Evolutionary conservation across 176 grass and related monocot genomes (phyloP), one percentile per base, ranked within the genome.

Genomic region (Tillandsia fasciculata): DNA sequence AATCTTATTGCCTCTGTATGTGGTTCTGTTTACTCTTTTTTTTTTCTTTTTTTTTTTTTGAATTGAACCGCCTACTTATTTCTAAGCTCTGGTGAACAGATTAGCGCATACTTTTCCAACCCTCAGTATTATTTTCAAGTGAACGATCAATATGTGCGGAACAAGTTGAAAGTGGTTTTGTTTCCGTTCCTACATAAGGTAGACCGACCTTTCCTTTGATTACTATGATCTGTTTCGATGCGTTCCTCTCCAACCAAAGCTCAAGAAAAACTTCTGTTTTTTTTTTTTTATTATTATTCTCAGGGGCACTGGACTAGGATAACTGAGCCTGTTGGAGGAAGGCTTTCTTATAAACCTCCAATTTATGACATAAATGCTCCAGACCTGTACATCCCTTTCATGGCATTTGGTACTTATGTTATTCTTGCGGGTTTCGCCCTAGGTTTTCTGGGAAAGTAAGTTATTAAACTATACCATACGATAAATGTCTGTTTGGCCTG

Each of bases 51-150:
- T 20, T 20, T 20, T 20, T 20, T 20, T 33, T 33, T 5, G 29
- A 5, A 33, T 33, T 33, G 29, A 33, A 33, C 29, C 0, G 5
- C 27, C 2, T 12, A 8, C 12, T 50, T 12, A 24, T 74, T 15
- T 3, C 3, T 78, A 49, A 17, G 26, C 80, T 3, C 57, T 3
- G 51, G 75, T 15, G 72, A 70, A 70, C 83, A 96, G 92, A 87
- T 96, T 50, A 83, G 67, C 68, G 74, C 78, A 52, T 85, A 92
- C 70, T 87, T 92, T 33, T 96, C 92, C 70, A 87, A 96, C 27
- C 92, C 86, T 0, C 92, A 96, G 50, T 96, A 96, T 69, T 96
- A 96, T 71, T 92, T 96, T 78, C 89, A 96, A 83, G 92, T 96
- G 52, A 96, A 96, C 79, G 88, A 89, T 63, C 88, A 92, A 73